Conservation (phyloP, 306 rosid species). For the Albizia julibrissin region DNA sequence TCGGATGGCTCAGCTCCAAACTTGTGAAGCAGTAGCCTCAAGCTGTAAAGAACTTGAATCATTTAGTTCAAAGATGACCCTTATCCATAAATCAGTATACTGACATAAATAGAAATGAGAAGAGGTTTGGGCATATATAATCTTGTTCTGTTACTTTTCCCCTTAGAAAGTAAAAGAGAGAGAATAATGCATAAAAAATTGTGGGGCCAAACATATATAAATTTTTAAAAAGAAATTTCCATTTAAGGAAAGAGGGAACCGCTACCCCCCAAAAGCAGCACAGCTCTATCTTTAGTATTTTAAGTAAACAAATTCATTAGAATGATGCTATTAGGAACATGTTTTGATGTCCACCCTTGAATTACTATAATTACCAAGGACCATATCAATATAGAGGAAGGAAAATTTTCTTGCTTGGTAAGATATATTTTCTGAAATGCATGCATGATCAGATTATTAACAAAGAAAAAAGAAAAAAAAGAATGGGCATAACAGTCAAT, state of each 20-base stretch:
- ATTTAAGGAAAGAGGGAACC: background rate
- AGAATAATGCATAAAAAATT: background rate
- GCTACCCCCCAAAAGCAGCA: background rate
- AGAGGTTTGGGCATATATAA: background rate
- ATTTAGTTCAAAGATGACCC: constrained; percentile 14
- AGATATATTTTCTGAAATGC: constrained; percentile 5
- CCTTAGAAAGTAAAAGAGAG: background rate
- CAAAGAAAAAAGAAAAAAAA: background rate
- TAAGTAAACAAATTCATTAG: background rate
- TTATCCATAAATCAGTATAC: background rate
- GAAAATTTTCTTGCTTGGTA: background rate
- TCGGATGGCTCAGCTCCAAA: constrained; percentile 46
- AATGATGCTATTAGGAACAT: background rate
- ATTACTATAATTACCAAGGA: background rate
- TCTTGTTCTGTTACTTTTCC: background rate
- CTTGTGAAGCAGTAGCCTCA: constrained; percentile 79
- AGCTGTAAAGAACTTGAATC: constrained; percentile 51
- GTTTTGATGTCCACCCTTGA: background rate
- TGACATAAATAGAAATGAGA: background rate
- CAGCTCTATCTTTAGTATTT: background rate
- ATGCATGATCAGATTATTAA: background rate
- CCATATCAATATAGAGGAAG: background rate
- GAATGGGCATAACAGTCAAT: constrained; percentile 2
- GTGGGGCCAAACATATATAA: background rate
- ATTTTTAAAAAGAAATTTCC: background rate